phyloP scores from a whole-genome alignment of 140 eudicot species.

The Flaveria floridana region DNA sequence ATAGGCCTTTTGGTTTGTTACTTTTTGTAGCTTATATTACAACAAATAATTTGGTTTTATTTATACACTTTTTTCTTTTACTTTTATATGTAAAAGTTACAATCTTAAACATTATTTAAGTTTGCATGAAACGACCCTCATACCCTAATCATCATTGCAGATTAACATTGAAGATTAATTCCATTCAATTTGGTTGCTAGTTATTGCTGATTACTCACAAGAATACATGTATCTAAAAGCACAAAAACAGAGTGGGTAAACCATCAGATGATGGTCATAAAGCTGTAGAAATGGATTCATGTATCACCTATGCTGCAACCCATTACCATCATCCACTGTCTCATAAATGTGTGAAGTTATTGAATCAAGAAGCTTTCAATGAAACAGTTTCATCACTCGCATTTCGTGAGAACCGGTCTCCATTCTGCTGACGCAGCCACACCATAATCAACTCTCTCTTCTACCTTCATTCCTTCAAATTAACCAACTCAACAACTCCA shows the following conservation, averaged over 20 bases:
- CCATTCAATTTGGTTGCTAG: no score
- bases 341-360: neutral
- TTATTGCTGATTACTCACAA: neutral
- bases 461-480: neutral
- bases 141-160: slow-evolving; percentile 1
- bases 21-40: slow-evolving; percentile 28
- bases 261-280: neutral
- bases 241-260: neutral
- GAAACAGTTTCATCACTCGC: neutral
- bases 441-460: neutral
- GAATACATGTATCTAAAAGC: neutral
- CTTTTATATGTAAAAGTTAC: slow-evolving; percentile 13
- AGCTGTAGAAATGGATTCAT: slow-evolving; percentile 2
- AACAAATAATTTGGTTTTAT: slow-evolving; percentile 33
- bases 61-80: neutral
- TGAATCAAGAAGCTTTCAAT: neutral
- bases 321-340: neutral
- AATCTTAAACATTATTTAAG: neutral
- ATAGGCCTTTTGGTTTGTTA: slow-evolving; percentile 34
- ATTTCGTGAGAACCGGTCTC: neutral
- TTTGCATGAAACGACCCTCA: slow-evolving; percentile 12
- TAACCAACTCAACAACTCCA: neutral
- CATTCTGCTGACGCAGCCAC: neutral
- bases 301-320: slow-evolving; percentile 20
- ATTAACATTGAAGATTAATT: neutral